A percentile compares a stretch with the other conserved stretches of the same genome.
Evolutionary conservation across 805 yeast species (phyloP).

Genomic region (Lachancea sp.): DNA sequence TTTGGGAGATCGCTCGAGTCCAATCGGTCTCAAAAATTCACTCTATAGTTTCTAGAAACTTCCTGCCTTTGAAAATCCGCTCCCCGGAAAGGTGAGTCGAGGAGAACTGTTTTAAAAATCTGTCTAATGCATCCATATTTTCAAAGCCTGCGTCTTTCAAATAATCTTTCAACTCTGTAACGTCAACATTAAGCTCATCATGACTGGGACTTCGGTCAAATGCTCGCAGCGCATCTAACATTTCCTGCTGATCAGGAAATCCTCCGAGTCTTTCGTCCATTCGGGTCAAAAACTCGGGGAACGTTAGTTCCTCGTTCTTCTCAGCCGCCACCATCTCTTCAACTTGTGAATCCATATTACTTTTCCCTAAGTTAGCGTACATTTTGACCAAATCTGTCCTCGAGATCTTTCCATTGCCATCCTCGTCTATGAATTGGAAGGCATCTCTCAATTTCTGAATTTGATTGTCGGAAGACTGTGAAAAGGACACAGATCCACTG

Average conservation of each 20-base stretch:
- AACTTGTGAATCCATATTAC: constrained; percentile 38
- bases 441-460: constrained; percentile 64
- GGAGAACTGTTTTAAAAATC: constrained; percentile 49
- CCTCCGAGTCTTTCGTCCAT: constrained; percentile 51
- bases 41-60: constrained; percentile 50
- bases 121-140: constrained; percentile 40
- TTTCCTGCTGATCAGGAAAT: constrained; percentile 46
- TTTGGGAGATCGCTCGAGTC: background rate
- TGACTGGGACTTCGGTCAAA: constrained; percentile 35
- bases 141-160: constrained; percentile 42
- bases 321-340: constrained; percentile 41
- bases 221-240: constrained; percentile 53
- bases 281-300: constrained; percentile 58
- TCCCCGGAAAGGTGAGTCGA: constrained; percentile 53
- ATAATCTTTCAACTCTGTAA: constrained; percentile 43
- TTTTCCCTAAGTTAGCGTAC: constrained; percentile 47
- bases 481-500: constrained; percentile 32
- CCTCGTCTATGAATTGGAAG: constrained; percentile 74
- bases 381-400: constrained; percentile 49
- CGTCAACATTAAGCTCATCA: constrained; percentile 43
- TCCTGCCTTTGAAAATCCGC: constrained; percentile 51
- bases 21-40: constrained; percentile 11
- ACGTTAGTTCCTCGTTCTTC: constrained; percentile 37
- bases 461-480: constrained; percentile 52
- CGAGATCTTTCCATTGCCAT: constrained; percentile 63